A percentile compares a stretch with the other conserved stretches of the same genome.
Conservation (phyloP, 208 protist species). For the Paratrypanosoma confusum region DNA sequence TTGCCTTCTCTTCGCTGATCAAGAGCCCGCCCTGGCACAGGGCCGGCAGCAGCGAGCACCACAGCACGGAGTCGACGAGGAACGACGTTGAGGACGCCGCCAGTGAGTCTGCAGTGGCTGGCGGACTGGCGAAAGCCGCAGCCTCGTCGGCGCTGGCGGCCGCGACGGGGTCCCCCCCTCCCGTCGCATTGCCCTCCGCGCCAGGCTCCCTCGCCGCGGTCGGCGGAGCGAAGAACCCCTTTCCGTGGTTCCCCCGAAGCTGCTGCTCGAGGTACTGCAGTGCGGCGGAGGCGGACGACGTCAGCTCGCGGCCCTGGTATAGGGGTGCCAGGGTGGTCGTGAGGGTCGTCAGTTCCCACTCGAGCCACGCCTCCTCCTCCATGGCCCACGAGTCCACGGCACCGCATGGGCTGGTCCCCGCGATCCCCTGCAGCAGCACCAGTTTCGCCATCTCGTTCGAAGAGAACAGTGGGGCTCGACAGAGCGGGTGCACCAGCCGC, state of each 20-base stretch:
- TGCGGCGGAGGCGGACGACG: constrained; percentile 24
- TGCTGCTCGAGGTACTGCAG: constrained; percentile 50
- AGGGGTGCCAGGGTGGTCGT: constrained; percentile 42
- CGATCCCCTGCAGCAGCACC: constrained; percentile 7
- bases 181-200: no score
- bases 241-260: constrained; percentile 23
- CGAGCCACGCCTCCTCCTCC: constrained; percentile 71
- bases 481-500: constrained; percentile 35
- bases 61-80: constrained; percentile 65
- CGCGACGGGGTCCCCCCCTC: no score
- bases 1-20: constrained; percentile 16
- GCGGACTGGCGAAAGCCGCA: not conserved
- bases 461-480: constrained; percentile 32
- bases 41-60: constrained; percentile 57
- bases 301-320: constrained; percentile 59
- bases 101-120: not conserved
- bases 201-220: not conserved
- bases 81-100: constrained; percentile 30
- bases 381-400: constrained; percentile 13
- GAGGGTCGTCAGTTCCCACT: constrained; percentile 71
- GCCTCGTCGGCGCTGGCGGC: not conserved
- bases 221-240: constrained; percentile 8
- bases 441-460: constrained; percentile 63
- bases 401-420: not conserved
- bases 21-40: constrained; percentile 74